phyloP scores from a whole-genome alignment of 495 filamentous ascomycete species.

The Trichoderma reesei region DNA sequence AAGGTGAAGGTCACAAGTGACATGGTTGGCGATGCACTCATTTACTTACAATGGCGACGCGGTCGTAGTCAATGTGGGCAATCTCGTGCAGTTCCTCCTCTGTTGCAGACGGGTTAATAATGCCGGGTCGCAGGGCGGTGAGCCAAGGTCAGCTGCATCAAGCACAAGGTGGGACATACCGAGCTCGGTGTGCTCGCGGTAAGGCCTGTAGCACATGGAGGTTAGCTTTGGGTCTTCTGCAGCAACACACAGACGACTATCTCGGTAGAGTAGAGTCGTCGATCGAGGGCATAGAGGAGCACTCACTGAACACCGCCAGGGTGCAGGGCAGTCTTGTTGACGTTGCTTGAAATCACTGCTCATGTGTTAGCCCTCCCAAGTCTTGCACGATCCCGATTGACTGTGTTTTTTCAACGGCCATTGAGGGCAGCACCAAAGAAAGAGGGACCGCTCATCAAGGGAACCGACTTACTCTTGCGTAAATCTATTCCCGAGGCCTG shows the following conservation, averaged over 20 bases:
- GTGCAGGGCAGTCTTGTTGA: conserved; percentile 83
- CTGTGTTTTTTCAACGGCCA: not conserved
- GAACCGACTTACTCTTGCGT: conserved; percentile 32
- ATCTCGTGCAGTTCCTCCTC: conserved; percentile 95
- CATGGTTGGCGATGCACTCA: no score
- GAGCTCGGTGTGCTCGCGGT: conserved; percentile 83
- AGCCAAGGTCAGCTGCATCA: conserved; percentile 1
- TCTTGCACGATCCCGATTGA: not conserved
- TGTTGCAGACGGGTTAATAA: conserved; percentile 18
- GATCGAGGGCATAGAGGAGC: not conserved
- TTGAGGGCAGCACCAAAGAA: not conserved
- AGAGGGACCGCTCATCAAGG: not conserved
- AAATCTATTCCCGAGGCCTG: conserved; percentile 24
- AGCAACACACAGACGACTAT: conserved; percentile 2
- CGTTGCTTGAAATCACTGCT: conserved; percentile 61
- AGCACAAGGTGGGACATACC: conserved; percentile 28
- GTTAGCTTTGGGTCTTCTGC: conserved; percentile 22
- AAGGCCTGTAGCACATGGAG: conserved; percentile 40
- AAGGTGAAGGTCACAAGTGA: not conserved
- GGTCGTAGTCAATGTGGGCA: conserved; percentile 98
- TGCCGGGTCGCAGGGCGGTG: not conserved
- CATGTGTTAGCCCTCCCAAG: conserved; percentile 8
- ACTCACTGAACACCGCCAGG: conserved; percentile 87
- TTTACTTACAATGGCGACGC: conserved; percentile 80
- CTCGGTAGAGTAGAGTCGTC: no score